Base-by-base conservation (phyloP, 306 rosid genomes). In the Pyrus bretschneideri region DNA sequence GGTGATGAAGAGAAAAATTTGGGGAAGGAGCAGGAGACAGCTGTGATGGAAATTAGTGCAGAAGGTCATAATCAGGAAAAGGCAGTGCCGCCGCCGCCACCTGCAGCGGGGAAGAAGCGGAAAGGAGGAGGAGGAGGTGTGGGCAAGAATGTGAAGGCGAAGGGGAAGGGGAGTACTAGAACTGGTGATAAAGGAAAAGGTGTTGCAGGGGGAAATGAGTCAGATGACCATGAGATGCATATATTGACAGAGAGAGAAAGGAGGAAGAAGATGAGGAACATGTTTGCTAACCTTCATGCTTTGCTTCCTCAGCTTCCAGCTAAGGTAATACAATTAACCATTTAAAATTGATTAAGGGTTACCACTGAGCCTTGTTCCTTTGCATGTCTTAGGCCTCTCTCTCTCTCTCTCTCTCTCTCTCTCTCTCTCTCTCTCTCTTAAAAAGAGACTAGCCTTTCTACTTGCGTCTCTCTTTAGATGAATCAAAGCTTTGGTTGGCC, bases 181-280 rank as follows among this genome's bases (percentile, higher is more conserved):
- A 22, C 63, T 58, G 63, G 14, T 58, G 38, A 61, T 7, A 61
- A 38, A 27, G 74, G 73, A 38, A 81, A 71, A 15, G 58, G 15
- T 0, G 31, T 11, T 3, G 69, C n/a, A 22, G 63, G 72, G 11
- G n/a, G 51, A 1, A 38, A 38, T 38, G 35, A 79, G 65, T 76
- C 84, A 6, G 86, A 83, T 40, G 87, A 82, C 35, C 88, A 90
- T 80, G 92, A 86, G 11, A 64, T 83, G 27, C 95, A 92, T 40
- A 88, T 92, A 30, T 86, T 87, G 91, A 85, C 92, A 0, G 97
- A 94, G 82, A 90, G 97, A 78, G 91, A 95, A 72, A 88, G 97
- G 80, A 87, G 97, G 83, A 95, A 88, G 86, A 95, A 88, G 89
- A 90, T 95, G 96, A 87, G 83, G 76, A 84, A 78, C 80, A 85